Conservation (phyloP, 164 flowering plant species). For the Kingdonia uniflora region DNA sequence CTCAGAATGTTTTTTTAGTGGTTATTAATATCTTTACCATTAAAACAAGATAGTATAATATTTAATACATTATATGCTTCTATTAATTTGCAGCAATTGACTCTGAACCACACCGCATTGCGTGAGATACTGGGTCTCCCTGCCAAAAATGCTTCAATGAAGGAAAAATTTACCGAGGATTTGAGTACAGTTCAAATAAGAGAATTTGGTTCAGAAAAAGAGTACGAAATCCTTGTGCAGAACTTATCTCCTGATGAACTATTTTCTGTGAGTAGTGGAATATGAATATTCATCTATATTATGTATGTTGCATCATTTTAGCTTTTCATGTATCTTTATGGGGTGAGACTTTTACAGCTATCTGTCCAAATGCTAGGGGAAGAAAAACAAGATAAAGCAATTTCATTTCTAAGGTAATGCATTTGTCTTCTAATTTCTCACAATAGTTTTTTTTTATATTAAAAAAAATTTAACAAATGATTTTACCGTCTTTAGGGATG, state of each 20-base stretch:
- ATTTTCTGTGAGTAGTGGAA: constrained; percentile 46
- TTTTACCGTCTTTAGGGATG: too few species aligned
- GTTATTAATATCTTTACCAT: too few species aligned
- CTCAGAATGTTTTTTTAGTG: too few species aligned
- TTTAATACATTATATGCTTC: too few species aligned
- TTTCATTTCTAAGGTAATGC: constrained; percentile 48
- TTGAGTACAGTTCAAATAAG: constrained; percentile 9
- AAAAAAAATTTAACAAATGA: too few species aligned
- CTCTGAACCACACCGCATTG: constrained; percentile 44
- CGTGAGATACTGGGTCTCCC: constrained; percentile 50
- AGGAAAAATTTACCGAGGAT: constrained; percentile 10
- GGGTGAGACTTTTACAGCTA: constrained; percentile 31
- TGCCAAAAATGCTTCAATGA: constrained; percentile 12
- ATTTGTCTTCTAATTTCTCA: too few species aligned
- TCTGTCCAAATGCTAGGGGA: constrained; percentile 37
- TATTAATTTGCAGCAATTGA: constrained; percentile 64
- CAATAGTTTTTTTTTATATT: too few species aligned
- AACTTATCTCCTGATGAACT: constrained; percentile 43
- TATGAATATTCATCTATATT: not conserved
- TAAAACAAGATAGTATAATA: too few species aligned
- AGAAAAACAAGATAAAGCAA: constrained; percentile 44
- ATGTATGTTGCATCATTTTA: constrained; percentile 2
- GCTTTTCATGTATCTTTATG: not conserved
- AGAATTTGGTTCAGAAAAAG: not conserved
- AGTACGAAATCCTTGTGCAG: constrained; percentile 17